Evolutionary conservation across 768 basidiomycete species (phyloP), one percentile per base, ranked within the genome.

Genomic region (Termitomyces heimii): DNA sequence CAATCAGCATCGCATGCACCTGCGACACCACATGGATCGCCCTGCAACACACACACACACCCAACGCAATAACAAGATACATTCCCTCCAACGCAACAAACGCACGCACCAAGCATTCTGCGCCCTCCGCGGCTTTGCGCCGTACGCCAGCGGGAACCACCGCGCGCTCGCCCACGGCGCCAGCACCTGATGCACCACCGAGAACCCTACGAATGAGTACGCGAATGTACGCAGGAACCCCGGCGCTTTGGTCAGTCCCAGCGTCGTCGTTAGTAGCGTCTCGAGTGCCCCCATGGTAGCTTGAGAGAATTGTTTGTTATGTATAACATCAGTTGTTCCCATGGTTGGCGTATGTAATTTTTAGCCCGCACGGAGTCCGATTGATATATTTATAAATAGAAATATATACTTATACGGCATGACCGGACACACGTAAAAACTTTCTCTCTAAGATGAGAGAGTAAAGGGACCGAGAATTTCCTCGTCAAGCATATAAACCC

Each of bases 11-110:
- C 0, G 87, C 83, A 66, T 94, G 89, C 1, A 83, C 73, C 62
- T 92, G 83, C 0, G 92, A 92, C 26, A 86, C 83, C 34, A 86
- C 73, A 59, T 84, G 89, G 56, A 84, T 81, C 47, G 81, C 77
- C 88, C 88, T 90, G 62, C 10, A 0, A 18, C 37, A n/a, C 7
- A 14, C 18, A 14, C 6, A 14, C 16, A 39, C 35, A 14, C 14
- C 13, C n/a, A n/a, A n/a, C n/a, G n/a, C n/a, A n/a, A n/a, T n/a
- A n/a, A n/a, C n/a, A n/a, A n/a, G n/a, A n/a, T n/a, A n/a, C n/a
- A n/a, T n/a, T n/a, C n/a, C n/a, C n/a, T n/a, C n/a, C n/a, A n/a
- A n/a, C n/a, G n/a, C n/a, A n/a, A n/a, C 5, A 2, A 37, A 16
- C 35, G 16, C 31, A 47, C 78, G 32, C 53, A 87, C 87, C 88